Percentiles rank a stretch among this genome's conserved stretches.
Conservation (phyloP, 768 basidiomycete genomes). For the Cystobasidium tubakii region DNA sequence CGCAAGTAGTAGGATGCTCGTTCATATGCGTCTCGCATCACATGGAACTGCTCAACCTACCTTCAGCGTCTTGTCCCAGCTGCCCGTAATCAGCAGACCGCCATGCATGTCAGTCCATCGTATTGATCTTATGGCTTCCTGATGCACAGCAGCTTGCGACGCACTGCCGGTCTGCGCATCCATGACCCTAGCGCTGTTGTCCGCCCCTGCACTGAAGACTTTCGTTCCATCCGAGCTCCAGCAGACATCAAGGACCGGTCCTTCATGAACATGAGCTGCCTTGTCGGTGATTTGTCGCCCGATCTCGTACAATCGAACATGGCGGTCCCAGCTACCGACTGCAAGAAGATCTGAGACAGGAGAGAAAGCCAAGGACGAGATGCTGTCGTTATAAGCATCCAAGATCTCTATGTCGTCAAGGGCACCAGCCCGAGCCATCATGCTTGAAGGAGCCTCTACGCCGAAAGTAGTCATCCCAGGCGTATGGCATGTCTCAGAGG, state of each 20-base stretch:
- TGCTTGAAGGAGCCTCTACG: too few species aligned
- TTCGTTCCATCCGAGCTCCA: slow-evolving; percentile 78
- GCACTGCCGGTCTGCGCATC: slow-evolving; percentile 74
- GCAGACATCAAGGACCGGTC: slow-evolving; percentile 75
- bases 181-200: slow-evolving; percentile 91
- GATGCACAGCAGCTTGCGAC: slow-evolving; percentile 43
- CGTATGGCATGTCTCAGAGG: too few species aligned
- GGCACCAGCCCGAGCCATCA: too few species aligned
- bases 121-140: slow-evolving; percentile 40
- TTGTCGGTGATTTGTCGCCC: slow-evolving; percentile 70
- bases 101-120: slow-evolving; percentile 19
- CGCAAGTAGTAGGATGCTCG: too few species aligned
- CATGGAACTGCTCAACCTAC: slow-evolving; percentile 50
- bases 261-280: slow-evolving; percentile 75
- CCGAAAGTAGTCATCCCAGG: too few species aligned
- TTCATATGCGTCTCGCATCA: too few species aligned
- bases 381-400: slow-evolving; percentile 77
- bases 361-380: slow-evolving; percentile 77
- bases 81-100: slow-evolving; percentile 74
- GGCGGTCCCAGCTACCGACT: slow-evolving; percentile 80
- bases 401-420: slow-evolving; percentile 53
- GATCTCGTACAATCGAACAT: slow-evolving; percentile 92
- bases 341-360: slow-evolving; percentile 84
- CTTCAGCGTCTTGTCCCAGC: slow-evolving; percentile 97
- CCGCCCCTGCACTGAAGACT: slow-evolving; percentile 84